Base-by-base conservation (phyloP, 2,329 filamentous ascomycete genomes). In the Lasiodiplodia theobromae region DNA sequence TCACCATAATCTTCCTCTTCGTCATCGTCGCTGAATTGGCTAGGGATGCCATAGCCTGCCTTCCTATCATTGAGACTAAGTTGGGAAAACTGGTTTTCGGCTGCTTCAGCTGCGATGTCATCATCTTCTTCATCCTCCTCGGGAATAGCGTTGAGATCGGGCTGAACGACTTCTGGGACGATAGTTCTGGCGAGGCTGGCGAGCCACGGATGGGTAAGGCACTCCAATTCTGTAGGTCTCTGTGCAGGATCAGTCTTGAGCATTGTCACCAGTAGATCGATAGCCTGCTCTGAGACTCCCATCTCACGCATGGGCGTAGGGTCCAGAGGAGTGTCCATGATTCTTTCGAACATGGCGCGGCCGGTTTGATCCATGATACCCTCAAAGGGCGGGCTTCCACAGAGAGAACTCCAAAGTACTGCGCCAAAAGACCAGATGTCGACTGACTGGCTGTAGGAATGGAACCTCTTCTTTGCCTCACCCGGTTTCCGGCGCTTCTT, bases 401-500 rank as follows among this genome's bases (percentile, higher is more conserved):
- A 94, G n/a, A 99, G 83, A 7, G 93, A 85, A 75, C 92, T 96
- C 82, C 94, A 99, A 6, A 98, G 81, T 1, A 99, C 96, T 16
- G 94, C 96, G 18, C 93, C 96, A 57, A 97, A 88, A 0, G 96
- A 98, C 95, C 96, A 99, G 71, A 97, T 92, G 77, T 99, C 96
- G 38, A 98, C 92, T 1, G 94, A 93, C 70, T 97, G 93, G 75
- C 90, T 93, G 78, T 99, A 99, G 25, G 93, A 89, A 74, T 80
- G 83, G 81, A 75, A 85, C 18, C 76, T 72, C n/a, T 73, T 75
- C 44, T 76, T 77, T 16, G 58, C 18, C 52, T 70, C 66, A 4
- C 60, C 79, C 51, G 83, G 82, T 47, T 83, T 76, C 49, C 90
- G 88, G 73, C 88, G 86, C 72, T 89, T 91, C 68, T 86, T 86